Evolutionary conservation across 148 eudicot species (phyloP), one percentile per base, ranked within the genome.

Genomic region (Fallopia convolvulus): DNA sequence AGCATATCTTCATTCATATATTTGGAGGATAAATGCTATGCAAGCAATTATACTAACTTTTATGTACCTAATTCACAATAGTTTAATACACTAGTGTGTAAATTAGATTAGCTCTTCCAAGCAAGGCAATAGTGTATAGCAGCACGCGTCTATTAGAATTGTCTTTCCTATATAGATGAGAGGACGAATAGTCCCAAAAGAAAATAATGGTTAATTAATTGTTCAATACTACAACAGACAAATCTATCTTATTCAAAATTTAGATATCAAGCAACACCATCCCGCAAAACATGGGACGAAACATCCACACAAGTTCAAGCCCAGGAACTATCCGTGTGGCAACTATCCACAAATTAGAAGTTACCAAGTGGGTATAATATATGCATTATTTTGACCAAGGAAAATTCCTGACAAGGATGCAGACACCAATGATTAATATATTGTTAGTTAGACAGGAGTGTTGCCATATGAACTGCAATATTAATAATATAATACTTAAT

Each of bases 261-360:
- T 44, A 21, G 33, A 46, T 13, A 7, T 46, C 75, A 73, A 73
- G 53, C 55, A 73, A 42, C 53, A 47, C 15, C 50, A 73, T 73
- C 75, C 53, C 75, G 55, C 75, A 44, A 73, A 73, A 44, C 53
- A 73, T 30, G 75, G 75, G 55, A 13, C 0, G 53, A 46, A 73
- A 48, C 55, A 73, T 46, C 75, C 75, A 46, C 14, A 72, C 50
- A 73, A 44, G 17, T 26, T 20, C 53, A 20, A 73, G 55, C 50
- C 75, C 75, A 73, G 20, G 75, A 26, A 73, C 55, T 48, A 11
- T 15, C 55, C 33, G 55, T 48, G 53, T 73, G 75, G 50, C 55
- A 73, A 68, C 44, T 68, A 42, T 39, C 72, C 36, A 68, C 39
- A 68, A 68, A 68, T 39, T 15, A 68, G 20, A 68, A 33, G 46